Conservation (phyloP, 1,284 basidiomycete species). For the Melampsora americana region DNA sequence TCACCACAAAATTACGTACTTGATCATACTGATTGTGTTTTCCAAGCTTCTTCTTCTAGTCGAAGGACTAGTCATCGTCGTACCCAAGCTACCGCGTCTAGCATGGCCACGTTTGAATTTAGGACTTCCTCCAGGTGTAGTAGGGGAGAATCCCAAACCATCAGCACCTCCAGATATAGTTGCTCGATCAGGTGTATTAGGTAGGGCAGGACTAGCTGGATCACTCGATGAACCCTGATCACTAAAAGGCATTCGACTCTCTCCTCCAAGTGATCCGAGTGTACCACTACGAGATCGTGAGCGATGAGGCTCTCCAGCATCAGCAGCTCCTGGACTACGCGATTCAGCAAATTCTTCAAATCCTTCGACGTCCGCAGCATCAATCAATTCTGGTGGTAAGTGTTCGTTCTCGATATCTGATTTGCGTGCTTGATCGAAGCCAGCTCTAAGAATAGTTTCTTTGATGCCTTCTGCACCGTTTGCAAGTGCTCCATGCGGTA, state of each 20-base stretch:
- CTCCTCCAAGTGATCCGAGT: conserved; percentile 20
- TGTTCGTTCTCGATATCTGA: conserved; percentile 99
- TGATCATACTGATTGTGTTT: conserved; percentile 92
- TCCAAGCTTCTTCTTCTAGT: conserved; percentile 87
- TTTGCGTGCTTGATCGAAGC: conserved; percentile 93
- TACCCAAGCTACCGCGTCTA: conserved; percentile 84
- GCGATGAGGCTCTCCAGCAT: conserved; percentile 37
- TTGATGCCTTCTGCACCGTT: conserved; percentile 92
- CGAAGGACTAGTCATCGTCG: conserved; percentile 92
- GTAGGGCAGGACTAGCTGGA: conserved; percentile 28
- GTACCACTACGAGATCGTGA: conserved; percentile 38
- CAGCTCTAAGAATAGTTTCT: conserved; percentile 71
- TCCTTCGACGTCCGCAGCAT: conserved; percentile 63
- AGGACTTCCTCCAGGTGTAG: conserved; percentile 37
- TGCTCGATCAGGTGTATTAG: conserved; percentile 27
- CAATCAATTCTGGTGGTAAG: conserved; percentile 88
- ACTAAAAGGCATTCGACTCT: conserved; percentile 34
- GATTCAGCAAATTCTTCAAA: conserved; percentile 47
- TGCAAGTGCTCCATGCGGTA: conserved; percentile 83
- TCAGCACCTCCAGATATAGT: not conserved
- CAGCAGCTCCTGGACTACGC: conserved; percentile 40
- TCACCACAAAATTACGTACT: conserved; percentile 53
- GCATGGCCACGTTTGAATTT: conserved; percentile 72
- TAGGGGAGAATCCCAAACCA: conserved; percentile 38
- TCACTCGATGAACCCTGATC: conserved; percentile 18